Base-by-base conservation (phyloP, 352 stramenopile species). In the Phytophthora sp. region DNA sequence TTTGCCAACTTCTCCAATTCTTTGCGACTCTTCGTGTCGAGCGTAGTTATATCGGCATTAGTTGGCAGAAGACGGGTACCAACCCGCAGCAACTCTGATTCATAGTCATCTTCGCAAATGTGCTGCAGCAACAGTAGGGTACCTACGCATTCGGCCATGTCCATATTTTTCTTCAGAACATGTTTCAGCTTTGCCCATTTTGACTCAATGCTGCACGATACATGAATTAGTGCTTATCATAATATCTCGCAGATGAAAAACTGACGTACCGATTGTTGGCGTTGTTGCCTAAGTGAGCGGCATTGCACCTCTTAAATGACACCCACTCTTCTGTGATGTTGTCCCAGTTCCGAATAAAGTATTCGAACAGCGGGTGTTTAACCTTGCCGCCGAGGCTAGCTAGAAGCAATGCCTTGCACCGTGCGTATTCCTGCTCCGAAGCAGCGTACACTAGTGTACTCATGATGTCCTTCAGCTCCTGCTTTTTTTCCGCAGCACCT, bases 181-280 rank as follows among this genome's bases (percentile, higher is more conserved):
- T 50, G 18, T 15, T 58, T 58, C 26, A 58, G 12, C 13, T 58
- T 58, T 4, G 35, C 35, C 37, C 50, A 58, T 13, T 58, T 58
- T 3, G 35, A 20, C 21, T 58, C 13, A 23, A 58, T 41, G 27
- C 50, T 58, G 18, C 7, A 39, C 8, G 12, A 39, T 13, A 39
- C 6, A 13, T 7, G 32, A 39, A n/a, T n/a, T n/a, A n/a, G n/a
- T n/a, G n/a, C n/a, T n/a, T n/a, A n/a, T n/a, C n/a, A n/a, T n/a
- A n/a, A n/a, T n/a, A n/a, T n/a, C n/a, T n/a, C n/a, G n/a, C n/a
- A n/a, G n/a, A n/a, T n/a, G n/a, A n/a, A n/a, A n/a, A n/a, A n/a
- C 32, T 20, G 12, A 39, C 9, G 31, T 15, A 43, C 32, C 32
- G 17, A 20, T 58, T 58, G 18, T 58, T 58, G 9, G 50, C 49